Evolutionary conservation across 176 grass and related monocot species (phyloP).

Genomic region (Leersia perrieri): DNA sequence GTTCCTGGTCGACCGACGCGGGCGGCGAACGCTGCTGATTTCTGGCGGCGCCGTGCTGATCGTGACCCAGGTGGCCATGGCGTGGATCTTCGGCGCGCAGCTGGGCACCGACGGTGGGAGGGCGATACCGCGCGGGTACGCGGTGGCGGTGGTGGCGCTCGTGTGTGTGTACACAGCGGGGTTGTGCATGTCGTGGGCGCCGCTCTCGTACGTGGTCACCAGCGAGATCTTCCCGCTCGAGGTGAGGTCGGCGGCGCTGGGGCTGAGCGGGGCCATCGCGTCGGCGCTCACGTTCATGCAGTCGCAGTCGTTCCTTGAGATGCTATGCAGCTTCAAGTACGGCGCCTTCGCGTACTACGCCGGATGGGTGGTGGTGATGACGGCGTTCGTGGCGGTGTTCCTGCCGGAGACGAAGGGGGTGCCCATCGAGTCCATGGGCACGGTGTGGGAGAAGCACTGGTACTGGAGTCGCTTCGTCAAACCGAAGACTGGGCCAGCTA

Average conservation of each 20-base stretch:
- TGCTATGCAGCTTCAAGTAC: conserved; percentile 75
- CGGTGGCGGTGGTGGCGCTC: conserved; percentile 37
- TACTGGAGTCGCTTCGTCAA: conserved; percentile 70
- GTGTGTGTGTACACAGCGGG: conserved; percentile 46
- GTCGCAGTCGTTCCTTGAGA: conserved; percentile 72
- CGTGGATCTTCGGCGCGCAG: conserved; percentile 17
- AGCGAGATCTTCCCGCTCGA: conserved; percentile 63
- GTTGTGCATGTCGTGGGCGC: conserved; percentile 51
- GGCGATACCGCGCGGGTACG: conserved; percentile 27
- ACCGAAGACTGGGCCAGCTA: background rate
- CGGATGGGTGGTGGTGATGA: conserved; percentile 67
- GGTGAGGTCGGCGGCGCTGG: conserved; percentile 45
- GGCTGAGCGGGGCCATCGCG: conserved; percentile 58
- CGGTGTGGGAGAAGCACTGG: conserved; percentile 54
- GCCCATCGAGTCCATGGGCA: conserved; percentile 55
- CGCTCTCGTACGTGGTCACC: conserved; percentile 47
- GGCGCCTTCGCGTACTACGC: conserved; percentile 68
- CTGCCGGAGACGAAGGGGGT: conserved; percentile 80
- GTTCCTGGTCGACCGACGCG: conserved; percentile 39
- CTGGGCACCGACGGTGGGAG: conserved; percentile 14
- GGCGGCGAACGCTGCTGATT: conserved; percentile 32
- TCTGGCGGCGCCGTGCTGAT: conserved; percentile 29
- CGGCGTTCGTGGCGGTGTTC: conserved; percentile 54
- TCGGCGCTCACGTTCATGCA: conserved; percentile 61
- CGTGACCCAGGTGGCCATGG: conserved; percentile 23